Evolutionary conservation across 2,329 filamentous ascomycete genomes (phyloP).

Genomic region (Aspergillus arachidicola): DNA sequence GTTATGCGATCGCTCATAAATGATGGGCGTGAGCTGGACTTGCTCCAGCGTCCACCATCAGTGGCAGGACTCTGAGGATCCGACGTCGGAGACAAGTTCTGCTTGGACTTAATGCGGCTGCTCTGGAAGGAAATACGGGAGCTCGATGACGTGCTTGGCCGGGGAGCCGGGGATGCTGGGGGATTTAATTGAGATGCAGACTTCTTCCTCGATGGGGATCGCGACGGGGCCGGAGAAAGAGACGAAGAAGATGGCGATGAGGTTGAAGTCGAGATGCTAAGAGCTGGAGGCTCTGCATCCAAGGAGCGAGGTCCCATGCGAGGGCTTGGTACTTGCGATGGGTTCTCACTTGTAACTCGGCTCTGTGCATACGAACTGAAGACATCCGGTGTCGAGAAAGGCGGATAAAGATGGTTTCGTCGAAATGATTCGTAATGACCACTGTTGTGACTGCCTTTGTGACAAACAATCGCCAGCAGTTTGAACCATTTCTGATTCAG

Average conservation of each 20-base stretch:
- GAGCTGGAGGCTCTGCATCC: conserved; percentile 31
- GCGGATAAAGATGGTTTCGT: conserved; percentile 75
- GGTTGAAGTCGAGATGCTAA: conserved; percentile 35
- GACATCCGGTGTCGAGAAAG: conserved; percentile 79
- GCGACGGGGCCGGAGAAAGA: conserved; percentile 20
- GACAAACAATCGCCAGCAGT: conserved; percentile 83
- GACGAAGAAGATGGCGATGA: conserved; percentile 41
- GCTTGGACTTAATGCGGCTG: conserved; percentile 32
- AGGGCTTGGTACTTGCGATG: conserved; percentile 42
- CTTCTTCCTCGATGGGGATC: conserved; percentile 18
- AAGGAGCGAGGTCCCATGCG: conserved; percentile 42
- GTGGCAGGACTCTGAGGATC: conserved; percentile 29
- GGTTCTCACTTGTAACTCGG: conserved; percentile 55
- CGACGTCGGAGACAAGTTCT: conserved; percentile 24
- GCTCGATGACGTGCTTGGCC: conserved; percentile 31
- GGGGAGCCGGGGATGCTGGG: conserved; percentile 20
- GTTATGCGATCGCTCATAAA: conserved; percentile 26
- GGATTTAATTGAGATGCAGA: conserved; percentile 21
- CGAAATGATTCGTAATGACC: conserved; percentile 97
- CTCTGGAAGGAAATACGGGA: conserved; percentile 39
- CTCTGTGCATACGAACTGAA: conserved; percentile 76
- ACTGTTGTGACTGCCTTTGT: conserved; percentile 93
- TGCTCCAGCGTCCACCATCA: conserved; percentile 29
- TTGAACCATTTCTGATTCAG: conserved; percentile 78
- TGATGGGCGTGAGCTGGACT: conserved; percentile 27